Conservation (phyloP, 2,329 filamentous ascomycete genomes). For the Verticillium zaregamsianum region DNA sequence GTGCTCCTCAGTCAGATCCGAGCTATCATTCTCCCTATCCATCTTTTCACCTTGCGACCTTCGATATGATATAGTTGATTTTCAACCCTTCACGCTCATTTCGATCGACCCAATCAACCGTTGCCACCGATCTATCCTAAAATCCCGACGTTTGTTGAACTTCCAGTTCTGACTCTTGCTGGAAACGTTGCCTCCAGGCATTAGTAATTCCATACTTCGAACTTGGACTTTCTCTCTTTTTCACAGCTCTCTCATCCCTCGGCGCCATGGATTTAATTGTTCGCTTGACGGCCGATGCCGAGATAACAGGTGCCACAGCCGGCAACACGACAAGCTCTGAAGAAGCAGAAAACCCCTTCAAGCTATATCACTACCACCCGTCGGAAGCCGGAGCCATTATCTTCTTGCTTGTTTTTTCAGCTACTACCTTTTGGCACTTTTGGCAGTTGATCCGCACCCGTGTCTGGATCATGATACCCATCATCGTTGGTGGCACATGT, state of each 20-base stretch:
- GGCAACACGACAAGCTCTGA: neutral
- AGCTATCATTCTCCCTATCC: too few species aligned
- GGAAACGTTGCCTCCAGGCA: too few species aligned
- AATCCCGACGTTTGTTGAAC: too few species aligned
- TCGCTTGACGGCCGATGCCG: neutral
- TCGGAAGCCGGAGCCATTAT: neutral
- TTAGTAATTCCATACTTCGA: too few species aligned
- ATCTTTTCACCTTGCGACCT: too few species aligned
- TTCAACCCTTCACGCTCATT: too few species aligned
- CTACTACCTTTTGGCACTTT: neutral
- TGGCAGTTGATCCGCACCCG: neutral
- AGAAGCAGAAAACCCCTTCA: neutral
- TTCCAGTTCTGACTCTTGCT: too few species aligned
- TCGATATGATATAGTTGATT: too few species aligned
- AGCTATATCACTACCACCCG: neutral
- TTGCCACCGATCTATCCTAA: too few species aligned
- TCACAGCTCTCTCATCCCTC: too few species aligned
- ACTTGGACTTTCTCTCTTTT: too few species aligned
- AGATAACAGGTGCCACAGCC: neutral
- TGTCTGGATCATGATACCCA: slow-evolving; percentile 1
- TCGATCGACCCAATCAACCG: too few species aligned
- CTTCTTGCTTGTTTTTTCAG: neutral
- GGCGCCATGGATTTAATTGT: neutral
- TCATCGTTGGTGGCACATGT: neutral
- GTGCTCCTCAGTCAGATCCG: neutral